A percentile compares a stretch with the other conserved stretches of the same genome.
These are phyloP conservation scores for Rhynchosporium agropyri DNA, from an alignment of 2,329 filamentous ascomycete species.

Conservation along the genomic window DNA sequence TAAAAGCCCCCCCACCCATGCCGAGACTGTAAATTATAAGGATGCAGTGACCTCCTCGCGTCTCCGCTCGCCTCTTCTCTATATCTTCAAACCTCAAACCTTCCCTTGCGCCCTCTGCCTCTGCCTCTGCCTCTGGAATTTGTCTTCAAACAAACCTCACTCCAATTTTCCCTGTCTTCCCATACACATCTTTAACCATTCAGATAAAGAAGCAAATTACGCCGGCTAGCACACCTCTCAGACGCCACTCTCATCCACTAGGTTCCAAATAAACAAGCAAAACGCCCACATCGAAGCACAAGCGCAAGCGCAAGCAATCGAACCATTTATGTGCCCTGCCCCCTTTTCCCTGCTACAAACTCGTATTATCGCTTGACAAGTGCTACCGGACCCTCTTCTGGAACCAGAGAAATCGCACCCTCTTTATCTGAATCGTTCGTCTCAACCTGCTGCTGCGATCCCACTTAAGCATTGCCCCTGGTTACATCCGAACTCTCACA, in stretches of 20 bases:
- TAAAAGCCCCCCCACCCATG: neutral
- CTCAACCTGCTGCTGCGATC: neutral
- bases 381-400: slow-evolving; percentile 6
- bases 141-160: neutral
- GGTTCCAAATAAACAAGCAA: neutral
- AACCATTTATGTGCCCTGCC: slow-evolving; percentile 1
- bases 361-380: slow-evolving; percentile 4
- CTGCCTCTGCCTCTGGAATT: neutral
- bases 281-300: slow-evolving; percentile 4
- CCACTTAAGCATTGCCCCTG: neutral
- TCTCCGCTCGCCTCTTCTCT: too few relatives aligned
- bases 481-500: slow-evolving; percentile 28
- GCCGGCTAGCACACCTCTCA: neutral
- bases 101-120: too few relatives aligned
- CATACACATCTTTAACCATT: neutral
- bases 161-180: neutral
- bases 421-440: neutral
- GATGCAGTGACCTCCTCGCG: neutral
- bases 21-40: too few relatives aligned
- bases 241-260: neutral
- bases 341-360: slow-evolving; percentile 5
- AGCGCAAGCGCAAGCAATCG: slow-evolving; percentile 6
- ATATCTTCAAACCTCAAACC: too few relatives aligned
- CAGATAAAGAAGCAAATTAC: slow-evolving; percentile 7
- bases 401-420: neutral